Base-by-base conservation (phyloP, 176 grass and related monocot genomes). In the Carex cristatella region DNA sequence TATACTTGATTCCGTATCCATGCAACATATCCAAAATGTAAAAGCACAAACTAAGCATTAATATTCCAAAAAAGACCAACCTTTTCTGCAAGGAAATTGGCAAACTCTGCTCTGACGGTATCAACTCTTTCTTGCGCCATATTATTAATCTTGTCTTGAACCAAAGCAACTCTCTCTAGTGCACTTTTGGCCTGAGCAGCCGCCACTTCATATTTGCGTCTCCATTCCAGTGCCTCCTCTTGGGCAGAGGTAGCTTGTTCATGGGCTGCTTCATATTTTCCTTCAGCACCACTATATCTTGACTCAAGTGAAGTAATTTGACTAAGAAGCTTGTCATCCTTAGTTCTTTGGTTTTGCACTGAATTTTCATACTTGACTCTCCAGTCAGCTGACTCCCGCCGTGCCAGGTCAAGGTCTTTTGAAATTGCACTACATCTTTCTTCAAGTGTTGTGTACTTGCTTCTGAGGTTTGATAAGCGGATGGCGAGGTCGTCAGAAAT, bases 171-270 rank as follows among this genome's bases (percentile, higher is more conserved):
- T 81, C 87, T 93, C 76, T 93, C 94, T 37, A 95, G 77, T 32
- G 89, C 94, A 76, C 84, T 81, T 91, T 91, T 95, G 71, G 89
- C 94, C 81, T 95, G 91, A 77, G 65, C 55, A 76, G 89, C 83
- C 65, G 94, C 91, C 59, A 75, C 73, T 81, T 93, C 94, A 69
- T 95, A 95, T 84, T 91, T 95, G 77, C 37, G 84, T 82, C 73
- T 95, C 94, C 94, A 95, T 85, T 93, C 94, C 61, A 56, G 69
- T 54, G 94, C 94, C 63, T 95, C 94, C 5, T 85, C 91, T 86
- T 91, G 85, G 78, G 94, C 87, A 70, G 89, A 89, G 1, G 76
- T 84, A 66, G 76, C 87, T 28, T 87, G 94, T 88, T 93, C 94
- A 84, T 58, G 83, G 55, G 94, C 94, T 81, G 89, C 89, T 8